Evolutionary conservation across 192 early-diverging fungal genomes (phyloP).

Genomic region (Piromyces finnis): DNA sequence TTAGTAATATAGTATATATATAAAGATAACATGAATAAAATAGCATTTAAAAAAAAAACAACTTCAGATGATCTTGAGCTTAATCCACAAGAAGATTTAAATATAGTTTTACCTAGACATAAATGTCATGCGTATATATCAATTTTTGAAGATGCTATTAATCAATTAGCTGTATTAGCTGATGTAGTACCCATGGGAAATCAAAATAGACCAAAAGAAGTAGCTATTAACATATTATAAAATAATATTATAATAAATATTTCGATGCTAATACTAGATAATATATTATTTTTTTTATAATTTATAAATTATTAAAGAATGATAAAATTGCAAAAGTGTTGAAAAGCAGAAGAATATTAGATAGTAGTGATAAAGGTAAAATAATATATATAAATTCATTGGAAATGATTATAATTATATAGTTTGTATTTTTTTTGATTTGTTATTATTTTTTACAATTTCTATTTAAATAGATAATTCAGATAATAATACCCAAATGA

Average conservation of each 20-base stretch:
- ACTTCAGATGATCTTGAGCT: neutral
- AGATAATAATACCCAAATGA: neutral
- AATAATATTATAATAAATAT: neutral
- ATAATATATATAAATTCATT: neutral
- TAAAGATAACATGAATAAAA: no score
- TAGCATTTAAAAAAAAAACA: neutral
- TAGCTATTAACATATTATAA: slow-evolving; percentile 9
- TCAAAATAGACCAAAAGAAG: no score
- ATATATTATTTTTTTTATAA: neutral
- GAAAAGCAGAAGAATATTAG: slow-evolving; percentile 18
- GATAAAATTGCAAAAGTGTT: slow-evolving; percentile 27
- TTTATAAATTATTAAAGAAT: neutral
- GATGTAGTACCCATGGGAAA: slow-evolving; percentile 16
- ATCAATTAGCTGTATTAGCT: slow-evolving; percentile 28
- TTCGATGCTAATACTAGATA: no score
- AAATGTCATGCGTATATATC: slow-evolving; percentile 26
- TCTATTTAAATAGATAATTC: slow-evolving; percentile 2
- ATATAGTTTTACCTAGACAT: slow-evolving; percentile 2
- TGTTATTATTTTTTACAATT: no score
- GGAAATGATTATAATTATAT: no score
- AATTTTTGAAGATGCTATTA: slow-evolving; percentile 34
- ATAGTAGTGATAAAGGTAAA: slow-evolving; percentile 7
- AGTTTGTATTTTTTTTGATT: no score
- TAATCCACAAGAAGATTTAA: neutral
- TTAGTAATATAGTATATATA: no score